A percentile compares a stretch with the other conserved stretches of the same genome.
Evolutionary conservation across 345 rosid genomes (phyloP).

Genomic region (Arabis hirsuta): DNA sequence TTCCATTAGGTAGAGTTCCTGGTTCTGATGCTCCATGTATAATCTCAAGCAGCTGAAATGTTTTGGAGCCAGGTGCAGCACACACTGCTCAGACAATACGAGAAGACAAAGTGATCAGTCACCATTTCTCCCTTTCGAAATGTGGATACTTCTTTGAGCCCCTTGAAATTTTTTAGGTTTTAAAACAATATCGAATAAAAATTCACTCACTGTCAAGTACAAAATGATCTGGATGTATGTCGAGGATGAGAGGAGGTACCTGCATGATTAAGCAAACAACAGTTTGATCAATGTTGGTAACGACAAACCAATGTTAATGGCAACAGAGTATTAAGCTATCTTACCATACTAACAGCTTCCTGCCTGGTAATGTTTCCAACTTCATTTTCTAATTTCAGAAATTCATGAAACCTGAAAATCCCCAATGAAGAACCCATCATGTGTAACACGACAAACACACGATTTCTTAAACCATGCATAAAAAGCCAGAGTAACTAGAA

Average conservation of each 20-base stretch:
- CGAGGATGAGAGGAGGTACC: conserved; percentile 96
- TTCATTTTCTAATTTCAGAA: conserved; percentile 93
- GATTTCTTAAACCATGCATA: not conserved
- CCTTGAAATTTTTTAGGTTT: conserved; percentile 13
- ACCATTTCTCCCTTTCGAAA: conserved; percentile 8
- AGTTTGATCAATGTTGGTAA: not conserved
- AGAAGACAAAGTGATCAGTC: conserved; percentile 9
- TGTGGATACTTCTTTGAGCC: conserved; percentile 12
- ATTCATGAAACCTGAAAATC: conserved; percentile 80
- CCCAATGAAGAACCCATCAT: conserved; percentile 3
- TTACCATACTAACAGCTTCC: conserved; percentile 94
- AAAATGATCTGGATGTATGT: conserved; percentile 78
- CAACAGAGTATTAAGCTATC: conserved; percentile 8
- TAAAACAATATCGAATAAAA: conserved; percentile 38
- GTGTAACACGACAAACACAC: conserved; percentile 1
- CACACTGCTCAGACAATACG: conserved; percentile 59
- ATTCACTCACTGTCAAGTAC: conserved; percentile 80
- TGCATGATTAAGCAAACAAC: conserved; percentile 41
- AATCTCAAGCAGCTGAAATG: conserved; percentile 91
- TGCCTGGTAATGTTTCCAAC: conserved; percentile 94
- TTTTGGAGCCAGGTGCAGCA: conserved; percentile 96
- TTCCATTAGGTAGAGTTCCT: conserved; percentile 72
- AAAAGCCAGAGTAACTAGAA: not conserved
- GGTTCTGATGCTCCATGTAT: conserved; percentile 66
- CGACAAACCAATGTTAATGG: not conserved